A percentile compares a stretch with the other conserved stretches of the same genome.
These are phyloP conservation scores for Buddleja alternifolia DNA, from an alignment of 257 asterid species.

Conservation along the genomic window DNA sequence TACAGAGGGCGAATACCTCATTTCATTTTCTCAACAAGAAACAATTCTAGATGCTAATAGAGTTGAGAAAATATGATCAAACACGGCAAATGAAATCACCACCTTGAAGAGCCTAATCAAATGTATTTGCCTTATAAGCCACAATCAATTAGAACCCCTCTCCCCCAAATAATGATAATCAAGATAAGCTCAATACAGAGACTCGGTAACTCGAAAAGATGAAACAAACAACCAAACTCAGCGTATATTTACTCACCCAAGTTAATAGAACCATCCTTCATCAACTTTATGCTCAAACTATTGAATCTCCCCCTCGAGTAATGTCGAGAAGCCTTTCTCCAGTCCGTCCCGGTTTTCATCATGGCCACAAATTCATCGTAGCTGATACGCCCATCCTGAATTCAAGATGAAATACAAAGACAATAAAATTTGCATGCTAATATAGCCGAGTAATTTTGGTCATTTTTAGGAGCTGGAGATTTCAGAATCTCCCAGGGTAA, in stretches of 20 bases:
- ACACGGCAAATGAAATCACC: neutral
- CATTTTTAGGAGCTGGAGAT: too few species aligned
- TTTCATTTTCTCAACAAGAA: slow-evolving; percentile 40
- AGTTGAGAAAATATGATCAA: slow-evolving; percentile 35
- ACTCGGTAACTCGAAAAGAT: too few species aligned
- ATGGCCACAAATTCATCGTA: slow-evolving; percentile 88
- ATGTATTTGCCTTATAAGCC: slow-evolving; percentile 39
- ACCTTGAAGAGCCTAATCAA: too few species aligned
- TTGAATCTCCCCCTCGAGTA: slow-evolving; percentile 93
- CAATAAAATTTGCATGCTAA: too few species aligned
- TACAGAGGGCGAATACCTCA: slow-evolving; percentile 33
- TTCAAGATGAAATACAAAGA: slow-evolving; percentile 11
- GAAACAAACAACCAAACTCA: slow-evolving; percentile 28
- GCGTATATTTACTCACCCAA: slow-evolving; percentile 71
- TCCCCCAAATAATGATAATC: slow-evolving; percentile 42
- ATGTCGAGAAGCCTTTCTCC: slow-evolving; percentile 98
- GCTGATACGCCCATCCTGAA: slow-evolving; percentile 88
- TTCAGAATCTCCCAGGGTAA: too few species aligned
- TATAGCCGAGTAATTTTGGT: too few species aligned
- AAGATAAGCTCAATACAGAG: slow-evolving; percentile 33
- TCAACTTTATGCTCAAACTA: slow-evolving; percentile 81
- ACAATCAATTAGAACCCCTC: slow-evolving; percentile 39
- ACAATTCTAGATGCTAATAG: slow-evolving; percentile 26
- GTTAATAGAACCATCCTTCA: slow-evolving; percentile 89
- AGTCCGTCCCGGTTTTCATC: slow-evolving; percentile 92